These are phyloP conservation scores for Solidago caesia DNA, from an alignment of 129 eudicot species.

Conservation along the genomic window DNA sequence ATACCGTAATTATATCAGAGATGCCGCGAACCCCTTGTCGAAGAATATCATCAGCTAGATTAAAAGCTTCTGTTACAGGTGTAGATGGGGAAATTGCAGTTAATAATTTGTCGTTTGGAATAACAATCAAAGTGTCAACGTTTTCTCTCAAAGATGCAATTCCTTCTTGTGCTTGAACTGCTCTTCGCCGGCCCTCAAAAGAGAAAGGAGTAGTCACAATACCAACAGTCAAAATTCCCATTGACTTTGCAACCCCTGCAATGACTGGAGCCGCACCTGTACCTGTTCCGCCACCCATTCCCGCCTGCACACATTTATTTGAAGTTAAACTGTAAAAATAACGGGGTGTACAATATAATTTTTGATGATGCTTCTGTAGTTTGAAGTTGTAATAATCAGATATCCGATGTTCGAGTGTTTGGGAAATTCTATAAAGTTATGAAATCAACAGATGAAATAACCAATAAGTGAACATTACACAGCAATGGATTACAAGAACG, in stretches of 20 bases:
- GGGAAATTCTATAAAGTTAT: not conserved
- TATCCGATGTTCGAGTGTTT: not conserved
- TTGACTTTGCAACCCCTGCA: constrained; percentile 88
- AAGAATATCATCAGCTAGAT: constrained; percentile 92
- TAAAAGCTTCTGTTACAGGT: constrained; percentile 93
- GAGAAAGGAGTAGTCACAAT: constrained; percentile 89
- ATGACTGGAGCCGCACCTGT: constrained; percentile 92
- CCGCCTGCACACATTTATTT: constrained; percentile 58
- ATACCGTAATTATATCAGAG: constrained; percentile 93
- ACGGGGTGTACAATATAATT: not conserved
- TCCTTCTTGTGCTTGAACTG: constrained; percentile 98
- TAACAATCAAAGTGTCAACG: constrained; percentile 87
- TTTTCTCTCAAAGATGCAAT: constrained; percentile 89
- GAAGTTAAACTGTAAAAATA: not conserved
- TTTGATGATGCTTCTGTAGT: not conserved
- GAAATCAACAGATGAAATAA: too few species aligned
- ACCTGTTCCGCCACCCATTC: constrained; percentile 99
- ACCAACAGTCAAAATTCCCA: constrained; percentile 95
- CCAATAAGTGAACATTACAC: too few species aligned
- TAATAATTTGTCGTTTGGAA: constrained; percentile 93
- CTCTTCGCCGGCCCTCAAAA: constrained; percentile 82
- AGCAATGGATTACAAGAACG: not conserved
- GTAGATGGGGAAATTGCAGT: constrained; percentile 90
- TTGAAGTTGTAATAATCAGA: not conserved
- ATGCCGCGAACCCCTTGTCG: constrained; percentile 97